Base-by-base conservation (phyloP, 1,284 basidiomycete species). In the Trametes polyzona region DNA sequence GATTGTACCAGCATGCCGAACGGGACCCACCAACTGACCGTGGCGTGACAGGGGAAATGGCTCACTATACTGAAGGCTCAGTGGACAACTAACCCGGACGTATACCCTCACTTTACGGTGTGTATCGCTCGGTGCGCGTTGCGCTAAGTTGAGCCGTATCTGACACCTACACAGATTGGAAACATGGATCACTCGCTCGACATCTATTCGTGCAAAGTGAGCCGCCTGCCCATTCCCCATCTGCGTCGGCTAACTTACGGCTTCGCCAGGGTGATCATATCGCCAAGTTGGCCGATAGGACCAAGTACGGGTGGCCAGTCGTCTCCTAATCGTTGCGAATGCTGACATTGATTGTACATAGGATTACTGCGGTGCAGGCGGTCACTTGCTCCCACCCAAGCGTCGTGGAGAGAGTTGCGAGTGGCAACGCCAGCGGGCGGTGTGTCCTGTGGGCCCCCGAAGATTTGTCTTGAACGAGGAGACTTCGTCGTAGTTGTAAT, bases 351-450 rank as follows among this genome's bases (percentile, higher is more conserved):
- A 2, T 57, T 3, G 4, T 17, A 4, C 19, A 1, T 23, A 92
- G 88, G 62, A 86, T 92, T 55, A 82, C 87, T 21, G 90, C 90
- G 0, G 86, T 87, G 2, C 91, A 92, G 73, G 90, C 90, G 19
- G 90, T 92, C n/a, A 90, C 90, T 9, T 88, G 86, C 65, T 90
- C 88, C n/a, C 91, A 93, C 70, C 90, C 91, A 0, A 85, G 69
- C 55, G 74, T 90, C 21, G 77, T 88, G 3, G 89, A 90, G 64
- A 79, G 90, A 21, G 87, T 80, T 27, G 90, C 79, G 2, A 90
- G 82, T 52, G 90, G 90, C 33, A 93, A 91, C 65, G 91, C 70
- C 0, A 89, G 85, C 61, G 90, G 91, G 19, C 78, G 87, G 50
- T 91, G 90, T 68, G 82, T 90, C 12, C 71, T 93, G n/a, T 93